These are phyloP conservation scores for Neonectria magnoliae DNA, from an alignment of 2,329 filamentous ascomycete species.

Conservation along the genomic window DNA sequence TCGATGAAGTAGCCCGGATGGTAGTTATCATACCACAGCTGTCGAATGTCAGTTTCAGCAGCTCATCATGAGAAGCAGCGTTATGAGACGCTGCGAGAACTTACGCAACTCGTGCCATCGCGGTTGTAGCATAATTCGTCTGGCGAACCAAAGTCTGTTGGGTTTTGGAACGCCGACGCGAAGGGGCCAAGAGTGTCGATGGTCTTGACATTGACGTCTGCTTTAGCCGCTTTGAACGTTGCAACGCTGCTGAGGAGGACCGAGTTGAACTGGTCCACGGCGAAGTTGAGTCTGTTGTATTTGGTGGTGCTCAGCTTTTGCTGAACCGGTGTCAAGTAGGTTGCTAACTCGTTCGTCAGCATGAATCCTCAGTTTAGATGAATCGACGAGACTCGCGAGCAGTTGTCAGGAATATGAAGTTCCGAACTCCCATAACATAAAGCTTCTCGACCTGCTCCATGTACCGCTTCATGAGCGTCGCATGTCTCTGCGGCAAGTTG, in stretches of 20 bases:
- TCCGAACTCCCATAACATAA: conserved; percentile 1
- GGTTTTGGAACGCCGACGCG: neutral
- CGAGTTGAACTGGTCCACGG: neutral
- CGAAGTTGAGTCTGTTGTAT: neutral
- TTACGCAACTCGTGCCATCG: neutral
- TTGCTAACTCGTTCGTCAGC: neutral
- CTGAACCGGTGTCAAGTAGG: conserved; percentile 3
- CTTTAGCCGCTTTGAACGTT: neutral
- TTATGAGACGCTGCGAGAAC: neutral
- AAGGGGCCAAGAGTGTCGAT: neutral
- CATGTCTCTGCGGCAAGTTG: neutral
- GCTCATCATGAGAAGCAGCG: neutral
- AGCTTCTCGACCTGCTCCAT: conserved; percentile 6
- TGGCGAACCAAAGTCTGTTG: neutral
- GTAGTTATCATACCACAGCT: neutral
- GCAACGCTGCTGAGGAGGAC: neutral
- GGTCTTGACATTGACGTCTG: neutral
- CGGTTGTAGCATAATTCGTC: neutral
- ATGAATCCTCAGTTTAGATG: too few species aligned
- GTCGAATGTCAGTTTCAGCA: neutral
- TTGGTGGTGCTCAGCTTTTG: neutral
- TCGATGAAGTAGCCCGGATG: neutral
- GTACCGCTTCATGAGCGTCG: neutral
- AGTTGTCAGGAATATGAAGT: conserved; percentile 14
- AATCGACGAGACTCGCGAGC: conserved; percentile 2